phyloP scores from a whole-genome alignment of 441 rosid genomes.

The Populus hybrid region DNA sequence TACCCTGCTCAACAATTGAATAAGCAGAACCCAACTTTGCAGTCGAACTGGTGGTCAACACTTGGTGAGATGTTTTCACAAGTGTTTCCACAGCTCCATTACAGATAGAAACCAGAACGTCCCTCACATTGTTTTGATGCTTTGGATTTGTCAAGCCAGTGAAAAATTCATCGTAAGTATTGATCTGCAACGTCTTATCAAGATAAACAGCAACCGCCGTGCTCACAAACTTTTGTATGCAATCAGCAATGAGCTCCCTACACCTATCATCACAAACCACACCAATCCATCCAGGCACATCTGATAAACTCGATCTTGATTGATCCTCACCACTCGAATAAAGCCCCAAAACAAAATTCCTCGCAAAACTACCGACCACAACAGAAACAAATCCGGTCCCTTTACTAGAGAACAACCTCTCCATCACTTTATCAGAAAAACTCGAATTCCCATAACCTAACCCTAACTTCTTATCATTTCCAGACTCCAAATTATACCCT shows the following conservation, averaged over 20 bases:
- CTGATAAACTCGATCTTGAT: conserved; percentile 25
- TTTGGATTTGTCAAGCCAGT: conserved; percentile 77
- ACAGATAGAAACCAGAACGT: conserved; percentile 70
- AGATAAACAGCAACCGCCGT: conserved; percentile 79
- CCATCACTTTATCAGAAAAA: conserved; percentile 58
- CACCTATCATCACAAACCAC: conserved; percentile 50
- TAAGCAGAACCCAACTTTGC: conserved; percentile 14
- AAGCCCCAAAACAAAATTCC: conserved; percentile 79
- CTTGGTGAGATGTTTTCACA: conserved; percentile 67
- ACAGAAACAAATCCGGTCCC: conserved; percentile 82
- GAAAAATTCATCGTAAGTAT: conserved; percentile 73
- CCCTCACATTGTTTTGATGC: conserved; percentile 59
- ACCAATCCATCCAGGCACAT: conserved; percentile 56
- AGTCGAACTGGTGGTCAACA: conserved; percentile 40
- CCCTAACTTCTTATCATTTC: conserved; percentile 7
- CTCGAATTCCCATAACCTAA: conserved; percentile 26
- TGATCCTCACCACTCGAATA: conserved; percentile 32
- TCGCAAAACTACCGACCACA: conserved; percentile 87
- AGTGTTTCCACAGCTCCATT: conserved; percentile 74
- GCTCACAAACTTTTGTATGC: conserved; percentile 76
- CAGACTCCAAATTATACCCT: conserved; percentile 41
- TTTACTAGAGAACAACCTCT: conserved; percentile 55
- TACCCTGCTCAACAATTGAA: conserved; percentile 34
- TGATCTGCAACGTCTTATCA: conserved; percentile 79
- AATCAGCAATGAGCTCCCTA: conserved; percentile 69